A percentile compares a stretch with the other conserved stretches of the same genome.
Conservation (phyloP, 177 flowering plant species). For the Vitis hybrid region DNA sequence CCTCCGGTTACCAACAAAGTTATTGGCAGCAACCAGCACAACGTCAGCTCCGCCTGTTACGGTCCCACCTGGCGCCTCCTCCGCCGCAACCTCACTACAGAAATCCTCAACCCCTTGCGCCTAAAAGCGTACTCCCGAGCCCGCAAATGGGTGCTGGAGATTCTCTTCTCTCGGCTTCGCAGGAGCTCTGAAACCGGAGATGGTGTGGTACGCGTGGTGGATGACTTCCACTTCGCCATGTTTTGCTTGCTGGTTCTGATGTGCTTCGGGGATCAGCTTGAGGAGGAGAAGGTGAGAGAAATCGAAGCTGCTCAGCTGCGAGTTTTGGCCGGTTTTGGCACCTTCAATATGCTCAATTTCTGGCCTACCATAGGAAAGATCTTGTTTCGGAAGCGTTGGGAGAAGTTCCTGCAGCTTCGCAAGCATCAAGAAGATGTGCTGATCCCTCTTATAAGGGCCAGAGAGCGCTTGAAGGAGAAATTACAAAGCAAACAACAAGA, state of each 20-base stretch:
- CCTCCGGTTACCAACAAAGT: too few species aligned
- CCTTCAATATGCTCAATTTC: conserved; percentile 37
- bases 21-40: conserved; percentile 19
- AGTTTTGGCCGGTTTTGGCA: conserved; percentile 17
- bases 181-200: conserved; percentile 4
- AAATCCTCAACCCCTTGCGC: conserved; percentile 49
- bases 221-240: conserved; percentile 48
- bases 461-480: too few species aligned
- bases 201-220: conserved; percentile 5
- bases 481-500: too few species aligned
- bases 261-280: conserved; percentile 64
- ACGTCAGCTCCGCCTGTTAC: conserved; percentile 27
- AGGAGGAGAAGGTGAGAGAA: conserved; percentile 27
- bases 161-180: conserved; percentile 14
- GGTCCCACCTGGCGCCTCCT: conserved; percentile 53
- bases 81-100: conserved; percentile 53
- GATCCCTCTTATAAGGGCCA: too few species aligned
- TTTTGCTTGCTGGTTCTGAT: conserved; percentile 49
- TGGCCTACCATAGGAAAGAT: conserved; percentile 46
- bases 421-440: conserved; percentile 18
- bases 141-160: conserved; percentile 46
- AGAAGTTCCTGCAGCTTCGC: conserved; percentile 21
- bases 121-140: conserved; percentile 34
- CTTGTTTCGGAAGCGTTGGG: conserved; percentile 46
- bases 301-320: conserved; percentile 14